phyloP scores from a whole-genome alignment of 2,329 filamentous ascomycete species.

The Parascedosporium putredinis region DNA sequence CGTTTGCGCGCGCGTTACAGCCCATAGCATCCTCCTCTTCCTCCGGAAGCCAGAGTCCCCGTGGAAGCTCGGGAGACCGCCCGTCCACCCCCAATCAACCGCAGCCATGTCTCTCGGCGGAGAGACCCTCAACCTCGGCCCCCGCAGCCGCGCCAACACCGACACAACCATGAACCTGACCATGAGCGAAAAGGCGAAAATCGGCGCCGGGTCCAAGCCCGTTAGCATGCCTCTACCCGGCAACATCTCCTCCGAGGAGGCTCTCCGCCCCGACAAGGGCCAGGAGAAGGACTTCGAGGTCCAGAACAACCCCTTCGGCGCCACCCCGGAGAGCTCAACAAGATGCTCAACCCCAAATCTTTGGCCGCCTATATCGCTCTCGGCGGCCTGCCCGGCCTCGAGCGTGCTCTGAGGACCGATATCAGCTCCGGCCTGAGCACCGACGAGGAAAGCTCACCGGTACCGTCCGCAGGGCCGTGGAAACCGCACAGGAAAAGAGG shows the following conservation, averaged over 20 bases:
- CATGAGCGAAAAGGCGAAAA: not conserved
- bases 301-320: constrained; percentile 37
- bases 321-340: constrained; percentile 43
- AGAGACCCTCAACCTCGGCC: not conserved
- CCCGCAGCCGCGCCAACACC: constrained; percentile 5
- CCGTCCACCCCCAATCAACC: not conserved
- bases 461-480: not conserved
- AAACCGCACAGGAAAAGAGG: not conserved
- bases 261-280: constrained; percentile 6
- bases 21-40: not conserved
- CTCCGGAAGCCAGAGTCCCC: not conserved
- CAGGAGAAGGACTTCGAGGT: constrained; percentile 9
- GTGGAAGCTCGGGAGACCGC: not conserved
- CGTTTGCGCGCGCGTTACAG: not conserved
- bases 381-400: constrained; percentile 41
- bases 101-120: not conserved
- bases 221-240: not conserved
- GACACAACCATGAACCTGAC: not conserved
- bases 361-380: constrained; percentile 37
- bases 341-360: constrained; percentile 38
- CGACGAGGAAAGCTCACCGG: constrained; percentile 27
- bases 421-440: constrained; percentile 34
- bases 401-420: constrained; percentile 38
- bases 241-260: not conserved
- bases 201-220: not conserved